Conservation (phyloP, 306 rosid species). For the apple (Malus domestica) region ASM211411v1 NC_041798.1:2629001-2629500, state of each 20-base stretch:
- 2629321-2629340: slow-evolving; percentile 68
- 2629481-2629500: slow-evolving; percentile 12
- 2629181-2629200: background rate
- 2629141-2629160: background rate
- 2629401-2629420: background rate
- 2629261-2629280: slow-evolving; percentile 11
- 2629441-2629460: background rate
- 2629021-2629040: background rate
- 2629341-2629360: slow-evolving; percentile 84
- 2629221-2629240: background rate
- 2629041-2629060: background rate
- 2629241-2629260: slow-evolving; percentile 6
- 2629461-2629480: background rate
- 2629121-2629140: background rate
- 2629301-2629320: slow-evolving; percentile 81
- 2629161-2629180: background rate
- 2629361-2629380: slow-evolving; percentile 88
- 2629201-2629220: background rate
- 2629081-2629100: background rate
- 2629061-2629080: background rate
- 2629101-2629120: background rate
- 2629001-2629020: background rate
- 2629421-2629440: background rate
- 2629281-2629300: slow-evolving; percentile 50
- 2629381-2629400: slow-evolving; percentile 69